These are phyloP conservation scores for Besnoitia besnoiti DNA, from an alignment of 169 alveolate species.

Conservation along the genomic window DNA sequence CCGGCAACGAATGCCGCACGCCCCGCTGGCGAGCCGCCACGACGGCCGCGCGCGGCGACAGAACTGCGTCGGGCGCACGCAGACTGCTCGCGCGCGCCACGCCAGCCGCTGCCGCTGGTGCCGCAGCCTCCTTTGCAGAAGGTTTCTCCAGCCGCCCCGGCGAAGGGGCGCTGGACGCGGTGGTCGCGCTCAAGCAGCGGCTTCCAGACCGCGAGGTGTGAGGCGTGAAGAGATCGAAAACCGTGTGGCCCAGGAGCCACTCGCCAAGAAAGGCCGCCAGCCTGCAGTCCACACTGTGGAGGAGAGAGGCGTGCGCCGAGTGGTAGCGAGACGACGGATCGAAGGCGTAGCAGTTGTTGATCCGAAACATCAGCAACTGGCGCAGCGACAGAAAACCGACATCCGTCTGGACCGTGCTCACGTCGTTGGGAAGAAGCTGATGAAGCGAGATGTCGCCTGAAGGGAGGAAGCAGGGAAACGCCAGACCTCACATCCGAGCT, in stretches of 20 bases:
- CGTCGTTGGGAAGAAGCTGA: constrained; percentile 12
- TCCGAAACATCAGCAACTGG: constrained; percentile 17
- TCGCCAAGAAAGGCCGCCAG: constrained; percentile 1
- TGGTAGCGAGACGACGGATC: neutral
- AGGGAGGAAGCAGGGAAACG: neutral
- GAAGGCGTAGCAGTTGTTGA: neutral
- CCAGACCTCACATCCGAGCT: no score
- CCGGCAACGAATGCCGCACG: no score
- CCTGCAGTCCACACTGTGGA: neutral
- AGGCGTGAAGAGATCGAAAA: neutral
- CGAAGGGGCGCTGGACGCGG: no score
- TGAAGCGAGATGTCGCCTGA: neutral
- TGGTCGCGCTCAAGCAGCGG: no score
- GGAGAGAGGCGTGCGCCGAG: neutral
- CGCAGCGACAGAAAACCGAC: neutral
- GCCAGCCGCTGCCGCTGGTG: no score
- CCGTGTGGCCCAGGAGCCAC: neutral
- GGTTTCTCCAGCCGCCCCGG: no score
- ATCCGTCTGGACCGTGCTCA: neutral
- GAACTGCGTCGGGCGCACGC: no score
- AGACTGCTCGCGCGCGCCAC: no score
- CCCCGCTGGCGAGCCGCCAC: no score
- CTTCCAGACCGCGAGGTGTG: no score
- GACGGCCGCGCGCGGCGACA: no score
- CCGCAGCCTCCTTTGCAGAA: no score